Evolutionary conservation across 257 asterid species (phyloP).

Genomic region (Solanum sparsipilum): DNA sequence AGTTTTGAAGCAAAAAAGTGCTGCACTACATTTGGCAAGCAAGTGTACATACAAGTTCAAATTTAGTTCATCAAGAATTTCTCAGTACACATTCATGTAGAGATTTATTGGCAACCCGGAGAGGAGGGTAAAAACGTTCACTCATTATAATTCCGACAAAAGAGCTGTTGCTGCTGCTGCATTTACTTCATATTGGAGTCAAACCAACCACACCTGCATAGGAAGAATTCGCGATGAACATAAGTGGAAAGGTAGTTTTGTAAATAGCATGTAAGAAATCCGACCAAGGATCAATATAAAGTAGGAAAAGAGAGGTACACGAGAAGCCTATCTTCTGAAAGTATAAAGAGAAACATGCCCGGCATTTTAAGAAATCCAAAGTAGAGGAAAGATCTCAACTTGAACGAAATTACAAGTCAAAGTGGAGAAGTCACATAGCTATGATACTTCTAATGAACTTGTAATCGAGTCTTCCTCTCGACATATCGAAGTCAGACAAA

Average conservation of each 20-base stretch:
- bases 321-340: background rate
- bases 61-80: background rate
- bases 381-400: background rate
- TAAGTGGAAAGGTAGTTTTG: background rate
- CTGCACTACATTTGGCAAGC: background rate
- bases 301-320: background rate
- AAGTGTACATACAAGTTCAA: background rate
- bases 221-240: background rate
- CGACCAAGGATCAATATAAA: background rate
- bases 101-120: background rate
- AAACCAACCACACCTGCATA: conserved; percentile 72
- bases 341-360: background rate
- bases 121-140: background rate
- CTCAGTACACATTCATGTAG: background rate
- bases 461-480: background rate
- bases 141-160: background rate
- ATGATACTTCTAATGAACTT: background rate
- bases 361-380: background rate
- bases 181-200: conserved; percentile 48
- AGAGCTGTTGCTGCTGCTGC: background rate
- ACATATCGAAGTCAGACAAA: background rate
- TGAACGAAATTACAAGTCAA: background rate
- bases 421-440: background rate
- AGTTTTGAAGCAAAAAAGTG: background rate
- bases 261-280: background rate